A percentile compares a stretch with the other conserved stretches of the same genome.
These are phyloP conservation scores for Zea mays DNA, from an alignment of 176 grass and related monocot genomes.

Conservation along the genomic window DNA sequence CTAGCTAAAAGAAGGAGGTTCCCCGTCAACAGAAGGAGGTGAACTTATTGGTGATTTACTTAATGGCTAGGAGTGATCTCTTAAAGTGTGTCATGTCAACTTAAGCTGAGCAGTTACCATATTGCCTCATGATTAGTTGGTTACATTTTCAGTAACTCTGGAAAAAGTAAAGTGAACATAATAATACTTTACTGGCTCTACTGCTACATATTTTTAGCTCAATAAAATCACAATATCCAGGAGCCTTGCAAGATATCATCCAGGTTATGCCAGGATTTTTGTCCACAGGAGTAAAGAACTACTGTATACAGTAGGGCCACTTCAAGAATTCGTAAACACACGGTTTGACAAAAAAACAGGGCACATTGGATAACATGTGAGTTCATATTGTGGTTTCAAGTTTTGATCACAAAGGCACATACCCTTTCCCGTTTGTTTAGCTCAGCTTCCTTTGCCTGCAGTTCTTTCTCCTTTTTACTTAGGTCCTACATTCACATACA, in stretches of 20 bases:
- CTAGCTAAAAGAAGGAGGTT: no score
- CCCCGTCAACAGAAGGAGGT: background rate
- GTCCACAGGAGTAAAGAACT: background rate
- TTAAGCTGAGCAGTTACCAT: background rate
- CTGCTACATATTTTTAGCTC: slow-evolving; percentile 17
- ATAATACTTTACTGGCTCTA: slow-evolving; percentile 18
- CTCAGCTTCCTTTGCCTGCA: slow-evolving; percentile 81
- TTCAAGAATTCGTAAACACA: slow-evolving; percentile 8
- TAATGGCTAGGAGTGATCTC: slow-evolving; percentile 1
- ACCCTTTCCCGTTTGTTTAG: slow-evolving; percentile 92
- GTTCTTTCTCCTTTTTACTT: slow-evolving; percentile 82
- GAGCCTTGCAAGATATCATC: slow-evolving; percentile 9
- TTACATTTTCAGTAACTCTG: slow-evolving; percentile 7
- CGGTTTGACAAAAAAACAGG: background rate
- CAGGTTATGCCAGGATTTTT: background rate
- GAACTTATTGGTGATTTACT: background rate
- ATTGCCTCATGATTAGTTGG: background rate
- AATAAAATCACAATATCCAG: background rate
- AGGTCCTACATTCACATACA: slow-evolving; percentile 48
- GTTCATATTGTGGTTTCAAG: background rate
- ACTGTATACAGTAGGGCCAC: background rate
- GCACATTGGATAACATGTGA: background rate
- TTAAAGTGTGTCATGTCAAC: background rate
- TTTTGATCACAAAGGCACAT: slow-evolving; percentile 33
- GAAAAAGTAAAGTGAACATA: background rate